These are phyloP conservation scores for Talaromyces pinophilus DNA, from an alignment of 2,329 filamentous ascomycete genomes.

Conservation along the genomic window DNA sequence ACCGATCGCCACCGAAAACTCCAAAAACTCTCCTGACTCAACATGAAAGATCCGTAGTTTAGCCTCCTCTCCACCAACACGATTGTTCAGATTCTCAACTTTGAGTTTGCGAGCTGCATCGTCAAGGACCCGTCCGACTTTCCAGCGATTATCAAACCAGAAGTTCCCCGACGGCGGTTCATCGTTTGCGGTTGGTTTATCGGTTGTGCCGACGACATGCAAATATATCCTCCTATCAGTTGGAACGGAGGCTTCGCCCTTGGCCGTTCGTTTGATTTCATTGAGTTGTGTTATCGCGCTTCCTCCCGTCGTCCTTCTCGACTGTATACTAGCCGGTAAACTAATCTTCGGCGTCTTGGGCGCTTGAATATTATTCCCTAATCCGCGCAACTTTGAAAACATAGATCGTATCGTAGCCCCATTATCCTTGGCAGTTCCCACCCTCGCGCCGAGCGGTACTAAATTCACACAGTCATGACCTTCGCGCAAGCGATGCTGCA, in stretches of 20 bases:
- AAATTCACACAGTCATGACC: conserved; percentile 84
- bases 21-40: conserved; percentile 80
- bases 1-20: conserved; percentile 85
- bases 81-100: conserved; percentile 51
- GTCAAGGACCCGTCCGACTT: conserved; percentile 67
- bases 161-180: conserved; percentile 82
- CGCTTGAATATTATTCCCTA: conserved; percentile 68
- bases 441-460: conserved; percentile 57
- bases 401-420: conserved; percentile 69
- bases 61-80: conserved; percentile 58
- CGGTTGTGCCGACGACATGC: conserved; percentile 84
- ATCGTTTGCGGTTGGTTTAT: conserved; percentile 67
- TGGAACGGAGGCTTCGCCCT: conserved; percentile 81
- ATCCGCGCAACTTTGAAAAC: conserved; percentile 73
- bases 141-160: conserved; percentile 83
- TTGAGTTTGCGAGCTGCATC: conserved; percentile 46
- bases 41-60: conserved; percentile 89
- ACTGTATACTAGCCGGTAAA: conserved; percentile 48
- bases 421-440: conserved; percentile 46
- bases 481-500: conserved; percentile 54
- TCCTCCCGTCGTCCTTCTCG: conserved; percentile 48
- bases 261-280: conserved; percentile 79
- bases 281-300: conserved; percentile 70
- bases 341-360: conserved; percentile 18
- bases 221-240: conserved; percentile 86